Evolutionary conservation across 306 rosid genomes (phyloP).

Genomic region (Fragaria nilgerrensis): DNA sequence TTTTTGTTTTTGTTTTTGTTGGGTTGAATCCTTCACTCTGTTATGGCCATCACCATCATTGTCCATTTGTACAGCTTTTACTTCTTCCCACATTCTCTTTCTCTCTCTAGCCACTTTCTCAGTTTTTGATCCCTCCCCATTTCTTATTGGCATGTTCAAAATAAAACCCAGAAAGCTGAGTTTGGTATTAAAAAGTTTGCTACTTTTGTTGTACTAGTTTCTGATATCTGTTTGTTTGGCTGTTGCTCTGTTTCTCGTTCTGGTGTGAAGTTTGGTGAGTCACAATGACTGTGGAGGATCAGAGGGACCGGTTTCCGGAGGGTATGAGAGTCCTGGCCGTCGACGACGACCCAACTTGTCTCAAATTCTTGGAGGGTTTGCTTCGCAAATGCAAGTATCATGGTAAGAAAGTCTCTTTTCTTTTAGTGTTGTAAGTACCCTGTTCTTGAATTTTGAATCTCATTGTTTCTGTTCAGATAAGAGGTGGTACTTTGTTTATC

Average conservation of each 20-base stretch:
- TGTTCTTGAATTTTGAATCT: neutral
- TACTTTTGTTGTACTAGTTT: constrained; percentile 23
- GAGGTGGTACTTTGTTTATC: neutral
- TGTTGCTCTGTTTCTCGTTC: constrained; percentile 12
- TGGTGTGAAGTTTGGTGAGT: constrained; percentile 30
- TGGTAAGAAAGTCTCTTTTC: constrained; percentile 43
- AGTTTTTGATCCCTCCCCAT: neutral
- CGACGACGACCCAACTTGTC: constrained; percentile 71
- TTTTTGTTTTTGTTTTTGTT: constrained; percentile 22
- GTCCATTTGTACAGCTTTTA: constrained; percentile 46
- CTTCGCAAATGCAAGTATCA: constrained; percentile 78
- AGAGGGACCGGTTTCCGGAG: constrained; percentile 57
- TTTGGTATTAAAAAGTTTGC: constrained; percentile 28
- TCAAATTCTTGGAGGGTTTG: constrained; percentile 57
- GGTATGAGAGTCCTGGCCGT: constrained; percentile 94
- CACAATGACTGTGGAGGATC: constrained; percentile 52
- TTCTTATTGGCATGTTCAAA: constrained; percentile 17
- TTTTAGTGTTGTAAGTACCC: neutral
- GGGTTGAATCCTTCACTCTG: constrained; percentile 49
- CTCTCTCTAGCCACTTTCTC: constrained; percentile 7
- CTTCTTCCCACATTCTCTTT: constrained; percentile 25
- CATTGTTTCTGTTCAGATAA: neutral
- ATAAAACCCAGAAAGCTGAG: constrained; percentile 21
- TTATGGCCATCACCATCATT: constrained; percentile 54
- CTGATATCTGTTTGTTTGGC: constrained; percentile 21